Percentiles rank a stretch among this genome's conserved stretches.
Evolutionary conservation across 208 protist genomes (phyloP).

Genomic region (Trypanosoma caninum): DNA sequence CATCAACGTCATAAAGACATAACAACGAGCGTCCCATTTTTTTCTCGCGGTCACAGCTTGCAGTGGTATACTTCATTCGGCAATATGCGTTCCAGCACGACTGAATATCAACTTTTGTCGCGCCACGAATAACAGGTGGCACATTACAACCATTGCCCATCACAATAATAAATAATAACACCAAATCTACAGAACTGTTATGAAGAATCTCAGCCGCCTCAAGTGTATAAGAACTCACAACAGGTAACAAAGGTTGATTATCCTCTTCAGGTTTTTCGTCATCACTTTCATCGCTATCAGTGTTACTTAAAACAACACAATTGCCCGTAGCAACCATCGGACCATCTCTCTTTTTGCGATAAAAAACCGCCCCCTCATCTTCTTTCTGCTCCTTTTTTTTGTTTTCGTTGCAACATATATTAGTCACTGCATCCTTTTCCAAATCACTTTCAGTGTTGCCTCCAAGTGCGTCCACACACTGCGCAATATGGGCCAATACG

Average conservation of each 20-base stretch:
- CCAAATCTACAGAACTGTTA: conserved; percentile 75
- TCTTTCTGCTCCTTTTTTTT: conserved; percentile 23
- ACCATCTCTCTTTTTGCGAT: conserved; percentile 68
- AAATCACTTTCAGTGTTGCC: neutral
- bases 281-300: conserved; percentile 44
- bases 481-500: conserved; percentile 70
- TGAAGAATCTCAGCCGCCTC: conserved; percentile 45
- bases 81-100: conserved; percentile 88
- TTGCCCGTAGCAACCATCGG: conserved; percentile 71
- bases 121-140: conserved; percentile 69
- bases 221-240: conserved; percentile 5
- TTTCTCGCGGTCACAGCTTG: conserved; percentile 27
- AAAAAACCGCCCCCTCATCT: conserved; percentile 39
- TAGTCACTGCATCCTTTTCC: too few species aligned
- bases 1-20: conserved; percentile 9
- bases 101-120: conserved; percentile 78
- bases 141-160: conserved; percentile 83
- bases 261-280: conserved; percentile 3
- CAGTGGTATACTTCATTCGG: conserved; percentile 64
- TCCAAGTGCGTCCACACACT: conserved; percentile 61
- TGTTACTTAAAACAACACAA: conserved; percentile 53
- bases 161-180: conserved; percentile 84
- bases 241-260: neutral
- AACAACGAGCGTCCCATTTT: conserved; percentile 28
- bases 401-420: too few species aligned